Evolutionary conservation across 805 yeast species (phyloP), one percentile per base, ranked within the genome.

Genomic region (Saturnispora besseyi): DNA sequence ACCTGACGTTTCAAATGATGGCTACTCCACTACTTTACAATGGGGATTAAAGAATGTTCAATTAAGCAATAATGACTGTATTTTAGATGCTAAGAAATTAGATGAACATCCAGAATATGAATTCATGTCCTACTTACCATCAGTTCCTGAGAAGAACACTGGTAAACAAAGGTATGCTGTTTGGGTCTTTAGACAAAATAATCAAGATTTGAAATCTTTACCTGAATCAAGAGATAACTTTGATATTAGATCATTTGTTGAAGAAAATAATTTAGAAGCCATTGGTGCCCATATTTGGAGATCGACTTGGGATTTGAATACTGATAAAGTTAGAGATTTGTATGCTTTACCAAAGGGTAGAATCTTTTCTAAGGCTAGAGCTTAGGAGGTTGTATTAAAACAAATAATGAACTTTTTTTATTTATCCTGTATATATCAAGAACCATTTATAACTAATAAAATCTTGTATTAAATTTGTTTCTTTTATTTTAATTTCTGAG

Each of bases 281-380:
- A 79, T 90, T 44, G 97, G 98, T 28, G 96, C 95, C 2, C 95
- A 88, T 64, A 74, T 87, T 43, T 91, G 95, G 91, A 81, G 98
- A 74, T 80, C 83, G 57, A 71, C 67, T 40, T 91, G 84, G 80
- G 98, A 93, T 66, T 70, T 86, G 58, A 78, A 82, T 58, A 84
- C 87, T 41, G 75, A 74, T 30, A 64, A 62, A 3, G 82, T 90
- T 28, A 81, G 98, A 66, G 77, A 74, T 55, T 66, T 75, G 62
- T 87, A 84, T 62, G 91, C 88, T 4, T 72, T 91, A 53, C 83
- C 81, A 18, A 64, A 70, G 53, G 97, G 96, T 46, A 74, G 80
- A 56, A 87, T 91, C 5, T 91, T 78, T 71, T 78, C 79, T 53
- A 76, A 79, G 61, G 80, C 73, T n/a, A 77, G 84, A 54, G 50